Percentiles rank a stretch among this genome's conserved stretches.
Evolutionary conservation across 345 rosid species (phyloP).

Genomic region (Laguncularia racemosa): DNA sequence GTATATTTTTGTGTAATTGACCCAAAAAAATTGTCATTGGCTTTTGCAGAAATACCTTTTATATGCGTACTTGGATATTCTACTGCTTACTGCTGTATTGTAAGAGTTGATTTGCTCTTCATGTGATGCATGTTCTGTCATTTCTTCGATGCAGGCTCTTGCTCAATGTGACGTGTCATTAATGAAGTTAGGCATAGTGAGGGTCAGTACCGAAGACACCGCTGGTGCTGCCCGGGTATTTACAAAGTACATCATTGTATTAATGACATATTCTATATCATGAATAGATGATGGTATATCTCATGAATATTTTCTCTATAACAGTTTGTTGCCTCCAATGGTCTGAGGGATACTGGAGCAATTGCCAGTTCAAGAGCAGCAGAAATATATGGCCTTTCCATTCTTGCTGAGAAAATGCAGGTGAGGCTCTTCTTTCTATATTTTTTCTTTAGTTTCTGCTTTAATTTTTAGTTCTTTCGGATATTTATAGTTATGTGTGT

Average conservation of each 20-base stretch:
- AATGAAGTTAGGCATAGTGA: conserved; percentile 43
- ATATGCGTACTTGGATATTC: too few relatives aligned
- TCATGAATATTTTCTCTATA: background rate
- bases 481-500: too few relatives aligned
- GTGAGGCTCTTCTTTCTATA: conserved; percentile 20
- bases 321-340: conserved; percentile 55
- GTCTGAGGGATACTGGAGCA: conserved; percentile 58
- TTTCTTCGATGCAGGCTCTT: conserved; percentile 50
- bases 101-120: background rate
- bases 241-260: background rate
- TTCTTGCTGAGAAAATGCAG: conserved; percentile 75
- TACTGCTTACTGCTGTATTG: background rate
- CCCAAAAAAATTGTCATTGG: too few relatives aligned
- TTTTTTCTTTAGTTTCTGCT: background rate
- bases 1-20: too few relatives aligned
- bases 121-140: background rate
- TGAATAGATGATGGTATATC: too few relatives aligned
- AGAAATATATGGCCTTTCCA: conserved; percentile 68
- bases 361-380: conserved; percentile 93
- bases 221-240: conserved; percentile 89
- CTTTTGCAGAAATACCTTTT: too few relatives aligned
- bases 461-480: too few relatives aligned
- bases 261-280: too few relatives aligned
- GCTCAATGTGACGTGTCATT: conserved; percentile 69
- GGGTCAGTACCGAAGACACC: conserved; percentile 59